Percentiles rank a stretch among this genome's conserved stretches.
Conservation (phyloP, 257 asterid genomes). For the Catharanthus roseus region DNA sequence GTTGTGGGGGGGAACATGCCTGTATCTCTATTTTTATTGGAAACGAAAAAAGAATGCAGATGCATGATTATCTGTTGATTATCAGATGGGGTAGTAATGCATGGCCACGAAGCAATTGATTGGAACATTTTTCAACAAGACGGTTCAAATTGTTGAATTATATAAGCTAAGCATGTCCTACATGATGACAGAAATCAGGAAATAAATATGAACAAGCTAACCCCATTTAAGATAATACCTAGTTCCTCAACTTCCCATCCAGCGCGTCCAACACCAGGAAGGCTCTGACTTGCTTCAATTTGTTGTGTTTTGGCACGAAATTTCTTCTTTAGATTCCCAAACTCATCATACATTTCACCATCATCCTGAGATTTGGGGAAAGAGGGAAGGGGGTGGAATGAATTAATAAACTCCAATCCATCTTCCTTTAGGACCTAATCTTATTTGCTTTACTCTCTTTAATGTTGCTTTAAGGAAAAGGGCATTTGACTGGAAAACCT, state of each 20-base stretch:
- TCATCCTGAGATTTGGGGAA: constrained; percentile 61
- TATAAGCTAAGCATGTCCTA: background rate
- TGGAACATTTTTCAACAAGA: background rate
- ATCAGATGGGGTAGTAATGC: background rate
- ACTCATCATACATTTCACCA: constrained; percentile 99
- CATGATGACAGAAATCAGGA: background rate
- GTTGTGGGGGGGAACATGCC: background rate
- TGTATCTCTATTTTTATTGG: background rate
- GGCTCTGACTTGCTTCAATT: constrained; percentile 52
- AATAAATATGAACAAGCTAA: background rate
- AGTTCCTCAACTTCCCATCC: constrained; percentile 98
- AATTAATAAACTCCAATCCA: background rate
- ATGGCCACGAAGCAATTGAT: background rate
- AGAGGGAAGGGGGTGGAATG: background rate
- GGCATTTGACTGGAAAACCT: background rate
- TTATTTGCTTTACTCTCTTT: background rate
- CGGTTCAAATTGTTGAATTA: background rate
- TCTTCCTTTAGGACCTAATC: background rate
- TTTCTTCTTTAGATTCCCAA: constrained; percentile 96
- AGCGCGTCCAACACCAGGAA: constrained; percentile 93
- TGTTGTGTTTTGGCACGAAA: constrained; percentile 84
- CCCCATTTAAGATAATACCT: constrained; percentile 32
- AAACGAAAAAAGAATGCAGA: background rate
- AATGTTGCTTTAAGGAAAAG: background rate
- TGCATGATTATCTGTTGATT: background rate